A percentile compares a stretch with the other conserved stretches of the same genome.
phyloP scores from a whole-genome alignment of 2,329 filamentous ascomycete species.

The Pseudofabraea citricarpa region DNA sequence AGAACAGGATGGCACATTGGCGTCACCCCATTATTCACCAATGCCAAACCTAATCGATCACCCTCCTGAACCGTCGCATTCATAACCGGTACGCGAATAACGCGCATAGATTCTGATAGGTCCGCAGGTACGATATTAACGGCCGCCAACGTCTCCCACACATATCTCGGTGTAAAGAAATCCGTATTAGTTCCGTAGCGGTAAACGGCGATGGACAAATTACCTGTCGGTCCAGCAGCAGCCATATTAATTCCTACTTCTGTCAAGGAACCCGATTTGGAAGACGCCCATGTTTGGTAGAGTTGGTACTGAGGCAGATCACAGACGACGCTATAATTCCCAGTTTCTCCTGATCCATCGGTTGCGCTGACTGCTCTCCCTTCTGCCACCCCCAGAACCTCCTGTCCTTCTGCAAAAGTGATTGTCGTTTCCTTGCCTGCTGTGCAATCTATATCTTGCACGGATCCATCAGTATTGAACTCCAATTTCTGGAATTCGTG shows the following conservation, averaged over 20 bases:
- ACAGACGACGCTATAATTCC: constrained; percentile 9
- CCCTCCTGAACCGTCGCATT: constrained; percentile 7
- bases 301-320: constrained; percentile 14
- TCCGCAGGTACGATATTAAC: constrained; percentile 3
- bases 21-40: constrained; percentile 11
- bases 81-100: constrained; percentile 7
- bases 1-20: constrained; percentile 12
- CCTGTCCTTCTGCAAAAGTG: constrained; percentile 5
- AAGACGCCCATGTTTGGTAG: constrained; percentile 17
- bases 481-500: constrained; percentile 13
- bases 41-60: constrained; percentile 16
- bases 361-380: constrained; percentile 8
- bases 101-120: constrained; percentile 7
- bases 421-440: constrained; percentile 8
- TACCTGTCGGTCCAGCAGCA: constrained; percentile 7
- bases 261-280: constrained; percentile 11
- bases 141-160: constrained; percentile 17
- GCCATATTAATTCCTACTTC: constrained; percentile 17
- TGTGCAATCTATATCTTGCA: constrained; percentile 13
- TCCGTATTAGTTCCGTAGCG: constrained; percentile 15
- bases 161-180: constrained; percentile 16
- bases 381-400: not conserved
- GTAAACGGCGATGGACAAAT: constrained; percentile 14
- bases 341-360: constrained; percentile 11
- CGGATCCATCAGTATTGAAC: constrained; percentile 13